phyloP scores from a whole-genome alignment of 2,329 filamentous ascomycete species.

The Dactylellina sp. region DNA sequence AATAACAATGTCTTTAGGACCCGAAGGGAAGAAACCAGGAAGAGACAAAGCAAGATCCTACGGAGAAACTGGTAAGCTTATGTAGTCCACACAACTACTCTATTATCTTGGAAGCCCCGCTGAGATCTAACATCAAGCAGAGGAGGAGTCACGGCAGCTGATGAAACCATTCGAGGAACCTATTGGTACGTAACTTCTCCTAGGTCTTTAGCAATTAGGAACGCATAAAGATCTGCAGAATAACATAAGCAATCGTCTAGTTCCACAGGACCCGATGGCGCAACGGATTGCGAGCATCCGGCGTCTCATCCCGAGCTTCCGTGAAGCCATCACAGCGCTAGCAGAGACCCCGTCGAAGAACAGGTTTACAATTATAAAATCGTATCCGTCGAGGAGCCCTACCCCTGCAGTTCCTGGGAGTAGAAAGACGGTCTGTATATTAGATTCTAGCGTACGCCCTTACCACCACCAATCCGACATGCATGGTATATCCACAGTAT shows the following conservation, averaged over 20 bases:
- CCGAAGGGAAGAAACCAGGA: too few relatives aligned
- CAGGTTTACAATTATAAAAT: slow-evolving; percentile 19
- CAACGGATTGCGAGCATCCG: slow-evolving; percentile 18
- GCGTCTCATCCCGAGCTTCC: slow-evolving; percentile 38
- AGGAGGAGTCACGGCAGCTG: too few relatives aligned
- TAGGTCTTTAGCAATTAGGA: too few relatives aligned
- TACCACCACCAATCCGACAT: not conserved
- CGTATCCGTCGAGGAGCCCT: slow-evolving; percentile 8
- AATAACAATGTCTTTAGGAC: too few relatives aligned
- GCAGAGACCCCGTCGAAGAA: not conserved
- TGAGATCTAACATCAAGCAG: too few relatives aligned
- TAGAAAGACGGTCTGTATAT: slow-evolving; percentile 36
- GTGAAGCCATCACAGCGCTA: slow-evolving; percentile 12
- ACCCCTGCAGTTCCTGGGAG: not conserved
- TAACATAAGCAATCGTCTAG: not conserved
- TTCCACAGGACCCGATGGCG: slow-evolving; percentile 10
- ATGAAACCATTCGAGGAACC: too few relatives aligned
- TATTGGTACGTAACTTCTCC: too few relatives aligned
- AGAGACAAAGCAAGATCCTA: too few relatives aligned
- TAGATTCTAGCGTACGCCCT: slow-evolving; percentile 49
- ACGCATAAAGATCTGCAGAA: not conserved
- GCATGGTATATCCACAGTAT: not conserved
- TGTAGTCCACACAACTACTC: too few relatives aligned
- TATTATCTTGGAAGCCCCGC: too few relatives aligned
- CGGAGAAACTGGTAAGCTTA: too few relatives aligned